These are phyloP conservation scores for Termitomyces sp. DNA, from an alignment of 768 basidiomycete genomes.

Conservation along the genomic window DNA sequence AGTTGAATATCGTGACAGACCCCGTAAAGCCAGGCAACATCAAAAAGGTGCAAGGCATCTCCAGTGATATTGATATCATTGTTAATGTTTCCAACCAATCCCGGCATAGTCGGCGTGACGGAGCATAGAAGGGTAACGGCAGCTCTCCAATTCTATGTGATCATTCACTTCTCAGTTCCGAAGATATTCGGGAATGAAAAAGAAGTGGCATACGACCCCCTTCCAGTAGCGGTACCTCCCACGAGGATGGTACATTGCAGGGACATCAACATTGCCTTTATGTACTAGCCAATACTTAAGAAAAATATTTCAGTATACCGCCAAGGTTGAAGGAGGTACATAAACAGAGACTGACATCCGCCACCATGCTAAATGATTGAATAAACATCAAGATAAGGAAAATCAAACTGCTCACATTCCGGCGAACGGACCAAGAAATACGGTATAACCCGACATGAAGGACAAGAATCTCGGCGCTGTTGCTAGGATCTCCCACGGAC, in stretches of 20 bases:
- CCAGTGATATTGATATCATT: slow-evolving; percentile 50
- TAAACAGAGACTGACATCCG: no score
- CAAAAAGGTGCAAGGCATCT: slow-evolving; percentile 29
- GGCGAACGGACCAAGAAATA: slow-evolving; percentile 82
- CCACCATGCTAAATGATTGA: neutral
- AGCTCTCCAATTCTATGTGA: slow-evolving; percentile 72
- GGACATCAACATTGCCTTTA: no score
- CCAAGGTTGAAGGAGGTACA: no score
- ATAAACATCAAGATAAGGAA: neutral
- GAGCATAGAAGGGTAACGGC: slow-evolving; percentile 47
- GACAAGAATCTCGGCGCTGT: slow-evolving; percentile 60
- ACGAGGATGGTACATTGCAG: no score
- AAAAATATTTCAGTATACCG: no score
- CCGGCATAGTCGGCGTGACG: slow-evolving; percentile 71
- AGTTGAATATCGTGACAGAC: slow-evolving; percentile 25
- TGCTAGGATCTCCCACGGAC: slow-evolving; percentile 79
- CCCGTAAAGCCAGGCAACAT: no score
- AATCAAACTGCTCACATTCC: slow-evolving; percentile 42
- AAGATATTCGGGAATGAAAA: no score
- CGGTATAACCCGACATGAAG: slow-evolving; percentile 69
- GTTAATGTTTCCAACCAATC: slow-evolving; percentile 72
- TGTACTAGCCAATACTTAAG: no score
- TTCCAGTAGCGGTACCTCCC: no score
- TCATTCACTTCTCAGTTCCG: neutral
- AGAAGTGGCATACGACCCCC: no score